Base-by-base conservation (phyloP, 371 early-diverging fungal species). In the Mucor lusitanicus region DNA sequence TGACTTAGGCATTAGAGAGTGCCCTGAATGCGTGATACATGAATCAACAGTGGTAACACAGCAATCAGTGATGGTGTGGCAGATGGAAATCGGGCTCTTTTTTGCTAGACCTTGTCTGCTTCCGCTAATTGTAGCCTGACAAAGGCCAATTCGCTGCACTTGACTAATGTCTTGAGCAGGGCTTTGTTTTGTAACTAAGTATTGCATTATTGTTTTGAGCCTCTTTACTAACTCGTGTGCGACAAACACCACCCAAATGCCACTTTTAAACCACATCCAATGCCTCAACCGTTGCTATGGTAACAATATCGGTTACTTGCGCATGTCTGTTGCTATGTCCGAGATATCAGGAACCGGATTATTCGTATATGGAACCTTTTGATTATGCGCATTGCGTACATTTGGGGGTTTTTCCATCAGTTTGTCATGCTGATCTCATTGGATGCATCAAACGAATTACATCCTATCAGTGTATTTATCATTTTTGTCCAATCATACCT, bases 401-500 rank as follows among this genome's bases (percentile, higher is more conserved):
- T 46, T 21, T 21, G 21, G 42, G 50, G 23, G 13, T 25, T 13
- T 50, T 23, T 27, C 53, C 13, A 27, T 25, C 27, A 11, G 53
- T 27, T 40, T 53, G 53, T 27, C 23, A 53, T 53, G 53, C 27
- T 53, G 27, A 53, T 53, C 27, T 53, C 53, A 53, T 53, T 53
- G 53, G 53, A 12, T 21, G 46, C 11, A 46, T 0, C 46, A 46
- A 40, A 8, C 46, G 46, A 46, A 46, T 46, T 46, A 46, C n/a
- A 46, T 46, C 46, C 21, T 53, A 53, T 27, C 27, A 13, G 23
- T 27, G 21, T 53, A 53, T 61, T 21, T 44, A 50, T 62, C 62
- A 62, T 62, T 62, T 62, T 35, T 50, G 23, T 23, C 62, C 62
- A 62, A 62, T 62, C 35, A 62, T 25, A 48, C 32, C 32, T 28